phyloP scores from a whole-genome alignment of 768 basidiomycete genomes.

The Tylopilus felleus region DNA sequence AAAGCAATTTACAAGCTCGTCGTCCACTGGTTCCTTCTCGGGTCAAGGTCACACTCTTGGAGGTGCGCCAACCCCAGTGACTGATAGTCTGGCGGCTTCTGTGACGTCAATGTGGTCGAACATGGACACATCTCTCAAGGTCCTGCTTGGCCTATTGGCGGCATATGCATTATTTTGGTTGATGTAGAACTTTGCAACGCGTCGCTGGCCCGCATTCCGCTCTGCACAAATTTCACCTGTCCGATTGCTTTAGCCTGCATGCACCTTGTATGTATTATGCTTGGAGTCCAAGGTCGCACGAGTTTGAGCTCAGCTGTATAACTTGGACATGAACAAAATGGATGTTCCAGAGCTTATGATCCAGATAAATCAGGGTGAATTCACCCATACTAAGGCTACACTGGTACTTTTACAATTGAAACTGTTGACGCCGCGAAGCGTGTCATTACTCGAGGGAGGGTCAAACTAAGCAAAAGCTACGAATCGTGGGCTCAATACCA shows the following conservation, averaged over 20 bases:
- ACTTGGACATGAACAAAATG: neutral
- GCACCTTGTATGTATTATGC: neutral
- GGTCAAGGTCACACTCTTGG: constrained; percentile 76
- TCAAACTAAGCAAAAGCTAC: constrained; percentile 15
- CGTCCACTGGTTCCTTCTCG: constrained; percentile 49
- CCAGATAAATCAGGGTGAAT: neutral
- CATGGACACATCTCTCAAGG: constrained; percentile 65
- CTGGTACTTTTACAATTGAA: neutral
- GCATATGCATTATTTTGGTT: constrained; percentile 60
- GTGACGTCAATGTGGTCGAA: constrained; percentile 40
- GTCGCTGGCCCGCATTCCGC: neutral
- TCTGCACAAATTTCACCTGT: neutral
- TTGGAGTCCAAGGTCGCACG: neutral
- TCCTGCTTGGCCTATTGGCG: constrained; percentile 58
- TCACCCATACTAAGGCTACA: neutral
- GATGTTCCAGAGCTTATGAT: neutral
- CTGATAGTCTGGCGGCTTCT: constrained; percentile 33
- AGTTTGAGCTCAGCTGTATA: neutral
- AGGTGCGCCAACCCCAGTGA: constrained; percentile 39
- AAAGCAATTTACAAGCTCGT: constrained; percentile 45
- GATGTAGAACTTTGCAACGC: constrained; percentile 18
- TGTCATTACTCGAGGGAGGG: neutral
- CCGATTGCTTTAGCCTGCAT: neutral
- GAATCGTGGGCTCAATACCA: neutral
- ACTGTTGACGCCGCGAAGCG: neutral